Conservation (phyloP, 1,284 basidiomycete species). For the Rhizopogon hawkerae region DNA sequence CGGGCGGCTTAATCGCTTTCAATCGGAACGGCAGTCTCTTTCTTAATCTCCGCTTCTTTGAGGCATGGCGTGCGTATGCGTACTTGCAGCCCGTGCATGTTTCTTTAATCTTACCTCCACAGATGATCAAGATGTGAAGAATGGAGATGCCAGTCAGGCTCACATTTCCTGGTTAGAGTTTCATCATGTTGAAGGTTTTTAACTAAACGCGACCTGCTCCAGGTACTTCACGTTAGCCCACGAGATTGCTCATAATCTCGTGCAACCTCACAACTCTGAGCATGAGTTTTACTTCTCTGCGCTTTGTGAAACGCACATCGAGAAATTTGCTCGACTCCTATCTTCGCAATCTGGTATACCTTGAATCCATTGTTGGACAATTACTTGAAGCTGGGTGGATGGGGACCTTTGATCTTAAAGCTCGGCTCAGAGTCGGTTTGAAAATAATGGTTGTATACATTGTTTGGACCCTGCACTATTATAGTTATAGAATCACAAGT, state of each 20-base stretch:
- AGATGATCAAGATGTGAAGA: constrained; percentile 66
- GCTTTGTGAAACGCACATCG: constrained; percentile 65
- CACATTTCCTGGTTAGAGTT: constrained; percentile 65
- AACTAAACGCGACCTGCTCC: not conserved
- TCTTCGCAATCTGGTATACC: not conserved
- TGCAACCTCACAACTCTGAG: constrained; percentile 70
- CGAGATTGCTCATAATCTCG: constrained; percentile 82
- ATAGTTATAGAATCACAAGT: no score
- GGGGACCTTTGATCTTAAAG: not conserved
- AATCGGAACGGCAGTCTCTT: constrained; percentile 87
- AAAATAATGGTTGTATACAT: no score
- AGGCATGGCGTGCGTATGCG: constrained; percentile 72
- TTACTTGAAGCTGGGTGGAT: not conserved
- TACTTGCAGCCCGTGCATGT: not conserved
- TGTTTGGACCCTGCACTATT: no score
- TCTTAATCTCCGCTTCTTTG: constrained; percentile 81
- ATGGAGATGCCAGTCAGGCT: constrained; percentile 56
- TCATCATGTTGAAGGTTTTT: not conserved
- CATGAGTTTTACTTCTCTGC: constrained; percentile 94
- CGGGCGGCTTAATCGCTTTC: constrained; percentile 86
- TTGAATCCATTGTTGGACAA: not conserved
- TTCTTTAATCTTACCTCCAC: constrained; percentile 6
- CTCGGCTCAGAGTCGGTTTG: no score
- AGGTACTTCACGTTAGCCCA: constrained; percentile 92
- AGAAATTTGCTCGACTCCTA: constrained; percentile 25